Conservation (phyloP, 345 rosid genomes). For the Fremontodendron californicum region DNA sequence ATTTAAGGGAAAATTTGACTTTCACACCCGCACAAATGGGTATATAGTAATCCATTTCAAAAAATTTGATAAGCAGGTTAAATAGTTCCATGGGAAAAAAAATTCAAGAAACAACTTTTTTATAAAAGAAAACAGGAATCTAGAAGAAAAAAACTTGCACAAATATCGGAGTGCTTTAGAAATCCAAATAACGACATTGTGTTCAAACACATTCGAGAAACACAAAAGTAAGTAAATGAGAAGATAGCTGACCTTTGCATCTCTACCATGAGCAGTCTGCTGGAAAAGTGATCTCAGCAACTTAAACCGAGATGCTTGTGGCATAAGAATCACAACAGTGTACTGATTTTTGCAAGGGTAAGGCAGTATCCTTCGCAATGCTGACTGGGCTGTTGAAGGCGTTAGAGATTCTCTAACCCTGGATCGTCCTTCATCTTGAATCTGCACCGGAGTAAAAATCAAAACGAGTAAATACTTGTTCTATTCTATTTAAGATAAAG, state of each 20-base stretch:
- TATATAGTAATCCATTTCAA: not conserved
- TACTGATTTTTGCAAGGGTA: constrained; percentile 50
- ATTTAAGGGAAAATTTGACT: not conserved
- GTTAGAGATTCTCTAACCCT: constrained; percentile 61
- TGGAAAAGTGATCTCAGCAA: constrained; percentile 42
- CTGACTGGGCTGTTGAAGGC: constrained; percentile 48
- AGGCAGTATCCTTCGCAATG: constrained; percentile 65
- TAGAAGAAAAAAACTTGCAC: not conserved
- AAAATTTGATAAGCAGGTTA: no score
- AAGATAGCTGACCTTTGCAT: constrained; percentile 63
- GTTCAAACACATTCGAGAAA: not conserved
- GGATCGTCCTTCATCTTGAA: constrained; percentile 75
- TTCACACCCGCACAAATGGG: not conserved
- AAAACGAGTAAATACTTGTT: not conserved
- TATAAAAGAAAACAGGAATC: not conserved
- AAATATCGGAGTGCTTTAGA: not conserved
- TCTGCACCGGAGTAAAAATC: constrained; percentile 32
- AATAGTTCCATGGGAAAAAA: no score
- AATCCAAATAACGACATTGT: not conserved
- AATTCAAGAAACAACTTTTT: not conserved
- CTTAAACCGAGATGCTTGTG: constrained; percentile 41
- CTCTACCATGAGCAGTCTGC: constrained; percentile 24
- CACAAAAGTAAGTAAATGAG: not conserved
- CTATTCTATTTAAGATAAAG: not conserved
- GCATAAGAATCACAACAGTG: constrained; percentile 80